Evolutionary conservation across 2,329 filamentous ascomycete species (phyloP), one percentile per base, ranked within the genome.

Genomic region (Trichoderma pleuroti): DNA sequence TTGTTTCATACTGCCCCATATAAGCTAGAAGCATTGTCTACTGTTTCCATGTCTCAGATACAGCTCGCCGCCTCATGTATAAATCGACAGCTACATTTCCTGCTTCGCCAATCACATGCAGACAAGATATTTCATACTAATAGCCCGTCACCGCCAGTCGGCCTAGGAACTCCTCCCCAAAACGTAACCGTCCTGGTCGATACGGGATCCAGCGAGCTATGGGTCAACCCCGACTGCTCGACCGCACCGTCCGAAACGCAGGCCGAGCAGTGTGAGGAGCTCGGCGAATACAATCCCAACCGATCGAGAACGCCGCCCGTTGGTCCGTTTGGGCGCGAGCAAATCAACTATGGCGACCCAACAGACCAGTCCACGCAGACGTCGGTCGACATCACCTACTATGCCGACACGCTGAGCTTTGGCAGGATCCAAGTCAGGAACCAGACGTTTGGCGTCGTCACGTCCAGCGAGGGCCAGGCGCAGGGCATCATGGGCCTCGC

Each of bases 181-280:
- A 78, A 74, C 12, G 77, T 86, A 42, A 81, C 83, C 12, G 83
- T 86, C 42, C 80, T 86, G 46, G 79, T 86, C 68, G 84, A 86
- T 71, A 86, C 84, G 0, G 86, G 86, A 18, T 87, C 86, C 6
- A 84, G 83, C 72, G 85, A 87, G 75, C 81, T 87, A 9, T 88
- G 86, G 86, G 84, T 87, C 56, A 86, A 87, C 71, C 85, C 86
- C 1, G 78, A 82, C 66, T 88, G 86, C 75, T 66, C 75, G 5
- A 80, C 79, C 6, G 80, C 84, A 0, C 80, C 77, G 7, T 77
- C 78, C 7, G 72, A 77, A 8, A 73, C 74, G 1, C 78, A 83
- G 42, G 74, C 76, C 4, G 67, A 77, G 0, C 80, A 82, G 59
- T 87, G 85, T 75, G 14, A 72, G 0, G 49, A 73, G 0, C 84